Conservation (phyloP, 345 rosid species). For the Sisymbrium altissimum region DNA sequence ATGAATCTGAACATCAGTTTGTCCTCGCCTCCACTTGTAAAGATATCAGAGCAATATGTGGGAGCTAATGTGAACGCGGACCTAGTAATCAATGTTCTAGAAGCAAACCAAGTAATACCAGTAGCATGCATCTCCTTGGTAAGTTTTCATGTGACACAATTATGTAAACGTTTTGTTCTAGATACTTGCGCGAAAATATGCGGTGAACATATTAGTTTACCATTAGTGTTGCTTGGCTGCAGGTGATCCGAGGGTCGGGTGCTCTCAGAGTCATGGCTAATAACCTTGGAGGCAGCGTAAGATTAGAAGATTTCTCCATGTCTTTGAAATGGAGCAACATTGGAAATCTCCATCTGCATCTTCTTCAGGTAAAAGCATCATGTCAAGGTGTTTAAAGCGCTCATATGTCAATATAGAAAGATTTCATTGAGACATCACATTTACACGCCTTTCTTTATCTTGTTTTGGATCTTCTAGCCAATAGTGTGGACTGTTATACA, state of each 20-base stretch:
- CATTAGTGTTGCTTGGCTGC: slow-evolving; percentile 16
- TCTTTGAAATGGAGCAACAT: slow-evolving; percentile 83
- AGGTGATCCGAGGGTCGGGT: slow-evolving; percentile 74
- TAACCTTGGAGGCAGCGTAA: slow-evolving; percentile 81
- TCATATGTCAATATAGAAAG: neutral
- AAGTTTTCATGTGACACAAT: slow-evolving; percentile 21
- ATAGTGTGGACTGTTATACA: slow-evolving; percentile 82
- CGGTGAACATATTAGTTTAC: neutral
- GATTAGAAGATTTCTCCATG: slow-evolving; percentile 67
- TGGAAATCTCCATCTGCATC: slow-evolving; percentile 71
- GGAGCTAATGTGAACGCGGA: slow-evolving; percentile 74
- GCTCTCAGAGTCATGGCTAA: slow-evolving; percentile 63
- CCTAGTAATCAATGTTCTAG: slow-evolving; percentile 71
- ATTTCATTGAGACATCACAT: neutral
- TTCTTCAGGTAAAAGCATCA: slow-evolving; percentile 61
- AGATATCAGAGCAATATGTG: slow-evolving; percentile 53
- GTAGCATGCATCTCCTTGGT: slow-evolving; percentile 95
- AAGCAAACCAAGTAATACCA: slow-evolving; percentile 63
- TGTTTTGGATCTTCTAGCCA: slow-evolving; percentile 52
- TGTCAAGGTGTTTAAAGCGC: neutral
- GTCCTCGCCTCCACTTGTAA: slow-evolving; percentile 77
- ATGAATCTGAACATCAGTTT: slow-evolving; percentile 79
- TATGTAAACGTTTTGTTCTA: neutral
- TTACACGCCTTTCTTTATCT: neutral
- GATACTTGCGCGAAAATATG: neutral